Evolutionary conservation across 2,329 filamentous ascomycete genomes (phyloP), one percentile per base, ranked within the genome.

Genomic region (Teratosphaeria pseudoeucalypti): DNA sequence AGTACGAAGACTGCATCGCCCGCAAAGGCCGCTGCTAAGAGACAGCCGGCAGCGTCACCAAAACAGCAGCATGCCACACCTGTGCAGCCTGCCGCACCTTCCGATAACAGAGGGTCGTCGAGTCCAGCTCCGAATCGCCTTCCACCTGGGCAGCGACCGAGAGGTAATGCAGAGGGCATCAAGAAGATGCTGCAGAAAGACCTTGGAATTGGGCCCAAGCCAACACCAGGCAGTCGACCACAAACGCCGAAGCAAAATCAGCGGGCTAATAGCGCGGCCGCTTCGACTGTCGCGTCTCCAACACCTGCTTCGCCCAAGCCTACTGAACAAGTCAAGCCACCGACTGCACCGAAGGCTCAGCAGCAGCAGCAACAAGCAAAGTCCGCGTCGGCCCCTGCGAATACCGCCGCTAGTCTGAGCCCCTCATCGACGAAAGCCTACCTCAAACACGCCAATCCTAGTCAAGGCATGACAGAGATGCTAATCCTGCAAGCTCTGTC

Each of bases 391-490:
- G 65, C 71, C 6, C 63, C 68, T 32, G 60, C 65, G 58, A 43
- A 54, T 58, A 65, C 61, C 57, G 65, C 64, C 58, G 72, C 74
- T 27, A 74, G 74, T 1, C 34, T 58, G 11, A 59, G 23, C 29
- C 12, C 39, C 26, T 59, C 60, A 6, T 80, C 81, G 7, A 67
- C 63, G 19, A 86, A 88, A 65, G 78, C 77, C 14, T 81, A 80
- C 68, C 71, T 81, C 58, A 81, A 81, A 63, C 78, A 81, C 62
- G 78, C 78, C 34, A 96, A 95, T 70, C 85, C 90, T 11, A 94
- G 91, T 0, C 92, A 96, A 71, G 92, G 92, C 14, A 89, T 96
- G 54, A 96, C 90, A 0, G 92, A 96, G 70, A 77, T 86, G 0
- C 75, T 91, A 0, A 83, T 97, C 1, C 85, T 87, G 67, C 82